Percentiles rank a stretch among this genome's conserved stretches.
Evolutionary conservation across 2,329 filamentous ascomycete genomes (phyloP).

Genomic region (Coleophoma crateriformis): DNA sequence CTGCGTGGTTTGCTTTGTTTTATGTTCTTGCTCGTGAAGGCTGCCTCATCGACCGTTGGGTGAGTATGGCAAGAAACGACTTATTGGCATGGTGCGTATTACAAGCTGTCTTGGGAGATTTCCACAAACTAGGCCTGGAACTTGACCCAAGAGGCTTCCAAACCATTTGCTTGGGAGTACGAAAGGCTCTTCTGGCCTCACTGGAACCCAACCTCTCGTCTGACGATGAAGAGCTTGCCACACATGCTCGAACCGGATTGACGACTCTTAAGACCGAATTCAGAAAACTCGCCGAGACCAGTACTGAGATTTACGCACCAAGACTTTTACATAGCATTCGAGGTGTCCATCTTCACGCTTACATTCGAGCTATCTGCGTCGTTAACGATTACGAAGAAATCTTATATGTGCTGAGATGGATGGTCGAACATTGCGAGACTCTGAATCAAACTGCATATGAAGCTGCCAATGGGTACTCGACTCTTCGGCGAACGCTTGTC

Average conservation of each 20-base stretch:
- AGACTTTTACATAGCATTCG: slow-evolving; percentile 36
- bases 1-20: slow-evolving; percentile 38
- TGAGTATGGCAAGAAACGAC: slow-evolving; percentile 13
- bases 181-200: slow-evolving; percentile 19
- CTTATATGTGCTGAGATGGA: slow-evolving; percentile 52
- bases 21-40: slow-evolving; percentile 28
- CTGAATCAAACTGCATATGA: slow-evolving; percentile 11
- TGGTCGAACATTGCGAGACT: slow-evolving; percentile 40
- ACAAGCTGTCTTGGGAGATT: slow-evolving; percentile 13
- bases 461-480: slow-evolving; percentile 10
- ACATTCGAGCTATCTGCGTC: slow-evolving; percentile 58
- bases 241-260: background rate
- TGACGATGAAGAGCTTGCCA: slow-evolving; percentile 15
- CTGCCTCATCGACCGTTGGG: slow-evolving; percentile 12
- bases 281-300: slow-evolving; percentile 16
- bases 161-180: slow-evolving; percentile 17
- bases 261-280: slow-evolving; percentile 23
- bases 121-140: slow-evolving; percentile 18
- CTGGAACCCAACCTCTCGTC: slow-evolving; percentile 4
- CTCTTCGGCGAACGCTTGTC: slow-evolving; percentile 15
- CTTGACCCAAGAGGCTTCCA: slow-evolving; percentile 22
- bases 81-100: slow-evolving; percentile 20
- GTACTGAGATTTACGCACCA: slow-evolving; percentile 12
- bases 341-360: slow-evolving; percentile 46
- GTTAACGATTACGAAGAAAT: slow-evolving; percentile 56